Evolutionary conservation across 2,329 filamentous ascomycete genomes (phyloP).

Genomic region (Hymenoscyphus infarciens): DNA sequence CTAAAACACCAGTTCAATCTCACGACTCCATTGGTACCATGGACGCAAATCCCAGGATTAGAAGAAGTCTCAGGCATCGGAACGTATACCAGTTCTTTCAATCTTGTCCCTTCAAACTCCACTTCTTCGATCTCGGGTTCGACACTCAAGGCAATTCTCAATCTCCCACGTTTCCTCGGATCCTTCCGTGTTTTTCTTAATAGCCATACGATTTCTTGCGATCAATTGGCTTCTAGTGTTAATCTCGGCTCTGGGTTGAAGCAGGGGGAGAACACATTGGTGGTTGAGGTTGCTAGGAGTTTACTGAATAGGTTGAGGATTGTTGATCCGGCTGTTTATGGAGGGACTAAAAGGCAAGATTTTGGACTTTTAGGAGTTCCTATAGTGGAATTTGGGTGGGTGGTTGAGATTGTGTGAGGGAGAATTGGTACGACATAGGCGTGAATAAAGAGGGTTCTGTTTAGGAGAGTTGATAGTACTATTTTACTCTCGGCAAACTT

Average conservation of each 20-base stretch:
- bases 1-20: background rate
- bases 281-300: slow-evolving; percentile 4
- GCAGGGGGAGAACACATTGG: slow-evolving; percentile 1
- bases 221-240: background rate
- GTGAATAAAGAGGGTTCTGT: background rate
- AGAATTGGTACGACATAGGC: background rate
- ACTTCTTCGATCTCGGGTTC: background rate
- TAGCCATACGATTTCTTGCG: background rate
- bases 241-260: background rate
- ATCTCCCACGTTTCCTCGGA: background rate
- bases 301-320: slow-evolving; percentile 5
- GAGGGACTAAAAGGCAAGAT: background rate
- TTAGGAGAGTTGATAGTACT: no score
- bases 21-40: background rate
- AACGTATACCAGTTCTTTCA: slow-evolving; percentile 1
- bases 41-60: background rate
- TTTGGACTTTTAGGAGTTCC: slow-evolving; percentile 4
- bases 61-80: slow-evolving; percentile 7
- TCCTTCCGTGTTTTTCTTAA: slow-evolving; percentile 5
- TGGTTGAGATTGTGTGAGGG: slow-evolving; percentile 1
- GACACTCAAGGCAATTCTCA: background rate
- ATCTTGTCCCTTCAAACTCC: background rate
- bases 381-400: background rate
- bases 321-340: background rate
- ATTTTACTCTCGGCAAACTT: no score